Conservation (phyloP, 345 rosid species). For the Balakata baccata region DNA sequence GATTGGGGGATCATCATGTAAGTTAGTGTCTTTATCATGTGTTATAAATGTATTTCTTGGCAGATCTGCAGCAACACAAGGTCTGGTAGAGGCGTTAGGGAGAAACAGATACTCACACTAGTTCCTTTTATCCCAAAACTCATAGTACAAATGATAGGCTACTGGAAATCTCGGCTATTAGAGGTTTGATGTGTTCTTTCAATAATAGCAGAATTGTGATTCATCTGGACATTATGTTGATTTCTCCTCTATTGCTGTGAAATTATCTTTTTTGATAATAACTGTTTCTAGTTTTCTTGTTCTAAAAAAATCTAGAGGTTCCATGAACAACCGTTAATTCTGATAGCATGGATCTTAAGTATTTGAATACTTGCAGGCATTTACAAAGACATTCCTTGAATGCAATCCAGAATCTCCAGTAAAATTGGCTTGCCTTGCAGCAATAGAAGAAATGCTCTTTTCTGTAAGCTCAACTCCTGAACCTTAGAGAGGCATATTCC, state of each 20-base stretch:
- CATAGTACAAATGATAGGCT: conserved; percentile 35
- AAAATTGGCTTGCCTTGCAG: conserved; percentile 60
- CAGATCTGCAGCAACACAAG: conserved; percentile 45
- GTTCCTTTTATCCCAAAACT: conserved; percentile 70
- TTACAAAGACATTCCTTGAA: conserved; percentile 56
- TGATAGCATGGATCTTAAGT: too few relatives aligned
- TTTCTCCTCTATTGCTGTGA: conserved; percentile 9
- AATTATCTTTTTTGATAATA: background rate
- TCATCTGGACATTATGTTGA: background rate
- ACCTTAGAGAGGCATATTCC: background rate
- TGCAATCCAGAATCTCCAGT: conserved; percentile 63
- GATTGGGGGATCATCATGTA: background rate
- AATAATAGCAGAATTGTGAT: background rate
- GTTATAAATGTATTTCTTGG: conserved; percentile 16
- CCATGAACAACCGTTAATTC: conserved; percentile 12
- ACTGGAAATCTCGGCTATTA: conserved; percentile 62
- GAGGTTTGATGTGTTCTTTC: conserved; percentile 47
- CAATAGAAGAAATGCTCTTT: conserved; percentile 57
- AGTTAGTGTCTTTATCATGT: background rate
- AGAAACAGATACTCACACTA: conserved; percentile 46
- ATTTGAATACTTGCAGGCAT: conserved; percentile 54
- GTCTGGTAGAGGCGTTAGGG: conserved; percentile 40
- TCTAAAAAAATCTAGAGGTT: background rate
- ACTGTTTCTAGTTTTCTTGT: conserved; percentile 3
- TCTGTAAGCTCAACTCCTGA: conserved; percentile 50